Evolutionary conservation across 495 filamentous ascomycete species (phyloP), one percentile per base, ranked within the genome.

Genomic region (Daldinia grandis): DNA sequence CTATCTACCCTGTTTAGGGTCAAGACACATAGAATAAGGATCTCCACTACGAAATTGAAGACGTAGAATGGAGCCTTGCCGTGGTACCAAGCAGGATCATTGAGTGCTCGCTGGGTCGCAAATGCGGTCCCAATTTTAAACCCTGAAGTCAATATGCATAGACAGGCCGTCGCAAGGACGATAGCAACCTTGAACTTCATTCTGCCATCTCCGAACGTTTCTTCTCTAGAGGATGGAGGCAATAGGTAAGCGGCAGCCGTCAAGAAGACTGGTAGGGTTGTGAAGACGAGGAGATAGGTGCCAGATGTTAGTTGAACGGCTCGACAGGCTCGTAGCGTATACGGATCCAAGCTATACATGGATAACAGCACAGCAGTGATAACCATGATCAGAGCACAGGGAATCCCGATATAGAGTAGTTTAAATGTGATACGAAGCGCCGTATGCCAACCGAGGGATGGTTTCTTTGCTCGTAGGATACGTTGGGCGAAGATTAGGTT

Each of bases 401-500:
- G 77, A 47, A 95, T 85, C 17, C 90, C 79, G 25, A 77, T 78
- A 74, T 91, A 93, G 27, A 93, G 75, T 3, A 71, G 64, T 56
- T 82, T 83, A 74, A 93, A 90, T 6, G 78, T 55, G 14, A 79
- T 66, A 0, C 81, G 80, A 38, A 88, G 78, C 8, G 76, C 44
- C 1, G 67, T 81, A 40, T 86, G 81, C 91, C 91, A 93, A 28
- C 93, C 92, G 49, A 93, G 70, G 2, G 77, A 71, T 0, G 93
- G 95, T 55, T 94, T 91, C 8, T 84, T 85, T 1, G 91, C 91
- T 42, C 94, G 85, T 5, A 95, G 66, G 40, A 97, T 87, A 31
- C 94, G 89, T 75, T 95, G 92, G 0, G 91, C 83, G 72, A 93
- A 94, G 73, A 95, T 83, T 44, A 97, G 80, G 76, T 97, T 95